Evolutionary conservation across 257 asterid genomes (phyloP).

Genomic region (Primulina tabacum): DNA sequence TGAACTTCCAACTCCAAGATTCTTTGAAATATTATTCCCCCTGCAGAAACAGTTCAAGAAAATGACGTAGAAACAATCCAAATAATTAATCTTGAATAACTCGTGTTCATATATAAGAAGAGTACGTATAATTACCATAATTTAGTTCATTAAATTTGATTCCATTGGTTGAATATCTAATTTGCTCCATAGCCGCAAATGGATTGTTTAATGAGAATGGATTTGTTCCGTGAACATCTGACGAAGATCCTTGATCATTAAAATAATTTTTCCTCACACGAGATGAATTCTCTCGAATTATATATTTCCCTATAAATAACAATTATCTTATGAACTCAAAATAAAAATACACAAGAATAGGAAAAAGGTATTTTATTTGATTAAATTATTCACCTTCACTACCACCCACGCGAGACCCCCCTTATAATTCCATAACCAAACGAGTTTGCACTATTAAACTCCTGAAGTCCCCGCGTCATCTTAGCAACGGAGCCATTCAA

Average conservation of each 20-base stretch:
- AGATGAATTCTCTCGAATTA: neutral
- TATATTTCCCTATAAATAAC: neutral
- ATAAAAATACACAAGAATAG: neutral
- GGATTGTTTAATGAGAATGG: too few species aligned
- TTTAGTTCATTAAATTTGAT: neutral
- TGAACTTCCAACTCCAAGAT: constrained; percentile 4
- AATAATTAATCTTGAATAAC: too few species aligned
- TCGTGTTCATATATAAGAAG: neutral
- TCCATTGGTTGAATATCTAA: too few species aligned
- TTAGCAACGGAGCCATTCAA: too few species aligned
- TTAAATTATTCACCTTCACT: neutral
- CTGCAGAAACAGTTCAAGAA: constrained; percentile 1
- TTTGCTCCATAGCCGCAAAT: too few species aligned
- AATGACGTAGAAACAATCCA: neutral
- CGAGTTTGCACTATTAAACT: neutral
- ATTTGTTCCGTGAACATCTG: too few species aligned
- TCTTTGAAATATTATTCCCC: neutral
- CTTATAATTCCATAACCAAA: too few species aligned
- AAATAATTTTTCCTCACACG: neutral
- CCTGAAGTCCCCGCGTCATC: too few species aligned
- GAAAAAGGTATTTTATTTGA: neutral
- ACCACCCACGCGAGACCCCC: neutral
- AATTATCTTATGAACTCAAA: too few species aligned
- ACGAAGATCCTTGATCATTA: neutral
- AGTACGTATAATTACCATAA: too few species aligned